A percentile compares a stretch with the other conserved stretches of the same genome.
Evolutionary conservation across 306 rosid species (phyloP).

Genomic region (Prunus armeniaca): DNA sequence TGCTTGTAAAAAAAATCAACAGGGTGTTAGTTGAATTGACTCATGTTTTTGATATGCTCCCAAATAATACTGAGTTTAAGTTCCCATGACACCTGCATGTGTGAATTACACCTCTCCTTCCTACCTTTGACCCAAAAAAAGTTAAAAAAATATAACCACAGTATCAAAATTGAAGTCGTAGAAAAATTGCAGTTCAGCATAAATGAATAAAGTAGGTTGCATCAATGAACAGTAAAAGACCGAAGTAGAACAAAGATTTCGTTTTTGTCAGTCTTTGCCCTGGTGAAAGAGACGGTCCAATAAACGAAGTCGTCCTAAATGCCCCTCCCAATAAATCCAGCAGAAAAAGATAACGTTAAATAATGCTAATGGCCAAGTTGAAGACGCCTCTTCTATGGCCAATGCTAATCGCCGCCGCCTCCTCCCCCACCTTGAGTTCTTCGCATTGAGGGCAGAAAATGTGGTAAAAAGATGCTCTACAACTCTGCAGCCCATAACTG

Average conservation of each 20-base stretch:
- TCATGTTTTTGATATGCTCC: no score
- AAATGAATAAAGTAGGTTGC: neutral
- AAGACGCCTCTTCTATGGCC: neutral
- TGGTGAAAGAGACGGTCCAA: neutral
- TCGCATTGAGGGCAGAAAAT: neutral
- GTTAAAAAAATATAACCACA: no score
- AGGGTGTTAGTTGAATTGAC: no score
- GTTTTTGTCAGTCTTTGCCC: neutral
- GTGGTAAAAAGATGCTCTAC: neutral
- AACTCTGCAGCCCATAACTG: neutral
- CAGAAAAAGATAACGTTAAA: neutral
- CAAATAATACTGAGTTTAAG: no score
- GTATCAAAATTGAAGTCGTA: no score
- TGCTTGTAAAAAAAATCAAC: no score
- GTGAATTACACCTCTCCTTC: no score
- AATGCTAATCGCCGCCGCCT: no score
- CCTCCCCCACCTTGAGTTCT: no score
- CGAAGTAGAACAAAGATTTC: neutral
- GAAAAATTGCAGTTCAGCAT: no score
- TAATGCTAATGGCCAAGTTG: neutral
- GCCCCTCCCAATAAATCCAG: neutral
- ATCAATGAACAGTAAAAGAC: neutral
- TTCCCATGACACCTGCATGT: accelerated
- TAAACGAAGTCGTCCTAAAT: neutral
- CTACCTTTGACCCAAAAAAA: no score